Evolutionary conservation across 2,329 filamentous ascomycete genomes (phyloP).

Genomic region (Trichoderma breve): DNA sequence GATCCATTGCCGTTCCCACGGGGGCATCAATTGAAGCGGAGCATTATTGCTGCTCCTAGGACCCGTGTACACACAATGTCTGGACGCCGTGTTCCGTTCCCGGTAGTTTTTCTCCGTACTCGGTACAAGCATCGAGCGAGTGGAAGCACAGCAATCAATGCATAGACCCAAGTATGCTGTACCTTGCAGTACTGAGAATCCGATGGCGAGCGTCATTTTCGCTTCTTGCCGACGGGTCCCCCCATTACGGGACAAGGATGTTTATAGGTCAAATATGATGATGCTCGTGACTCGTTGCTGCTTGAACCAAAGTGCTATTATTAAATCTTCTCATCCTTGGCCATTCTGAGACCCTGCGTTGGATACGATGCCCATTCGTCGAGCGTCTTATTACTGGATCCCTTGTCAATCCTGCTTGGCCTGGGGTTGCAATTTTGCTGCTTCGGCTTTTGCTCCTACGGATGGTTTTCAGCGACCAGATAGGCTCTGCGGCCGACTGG

Average conservation of each 20-base stretch:
- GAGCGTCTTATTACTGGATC: not conserved
- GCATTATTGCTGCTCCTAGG: not conserved
- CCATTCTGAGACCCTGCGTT: not conserved
- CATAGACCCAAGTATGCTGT: not conserved
- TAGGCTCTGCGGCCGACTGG: constrained; percentile 7
- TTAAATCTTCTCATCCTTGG: not conserved
- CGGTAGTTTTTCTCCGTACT: not conserved
- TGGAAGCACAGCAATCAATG: not conserved
- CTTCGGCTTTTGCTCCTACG: not conserved
- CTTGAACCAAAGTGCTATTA: constrained; percentile 7
- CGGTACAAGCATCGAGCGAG: not conserved
- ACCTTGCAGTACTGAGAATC: not conserved
- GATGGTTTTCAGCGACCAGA: not conserved
- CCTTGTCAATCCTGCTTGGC: not conserved
- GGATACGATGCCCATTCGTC: not conserved
- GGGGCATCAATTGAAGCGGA: not conserved
- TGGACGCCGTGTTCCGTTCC: not conserved
- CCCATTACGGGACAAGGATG: not conserved
- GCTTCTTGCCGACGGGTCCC: constrained; percentile 4
- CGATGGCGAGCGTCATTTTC: constrained; percentile 8
- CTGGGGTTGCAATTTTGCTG: constrained; percentile 1
- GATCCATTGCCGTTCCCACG: not conserved
- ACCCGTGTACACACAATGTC: not conserved
- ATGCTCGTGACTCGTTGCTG: constrained; percentile 4
- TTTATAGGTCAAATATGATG: not conserved